Conservation (phyloP, 352 stramenopile species). For the Pythium oligandrum region DNA sequence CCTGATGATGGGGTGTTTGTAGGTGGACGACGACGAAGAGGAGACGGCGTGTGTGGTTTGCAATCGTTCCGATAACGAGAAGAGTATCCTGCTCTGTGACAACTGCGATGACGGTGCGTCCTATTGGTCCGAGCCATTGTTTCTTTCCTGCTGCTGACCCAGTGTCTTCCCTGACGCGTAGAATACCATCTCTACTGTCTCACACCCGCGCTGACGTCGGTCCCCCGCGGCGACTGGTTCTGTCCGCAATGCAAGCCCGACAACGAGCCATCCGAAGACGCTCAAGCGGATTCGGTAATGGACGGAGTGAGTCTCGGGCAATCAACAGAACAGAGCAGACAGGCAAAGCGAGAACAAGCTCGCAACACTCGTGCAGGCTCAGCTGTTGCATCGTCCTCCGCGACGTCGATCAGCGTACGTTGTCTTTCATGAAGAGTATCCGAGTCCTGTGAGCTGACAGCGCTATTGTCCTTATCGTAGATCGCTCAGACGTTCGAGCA, state of each 20-base stretch:
- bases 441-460: neutral
- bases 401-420: slow-evolving; percentile 14
- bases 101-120: slow-evolving; percentile 32
- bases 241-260: slow-evolving; percentile 34
- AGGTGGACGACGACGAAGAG: slow-evolving; percentile 14
- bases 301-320: no score
- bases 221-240: slow-evolving; percentile 53
- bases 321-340: no score
- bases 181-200: slow-evolving; percentile 68
- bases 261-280: neutral
- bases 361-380: no score
- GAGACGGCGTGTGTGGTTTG: slow-evolving; percentile 40
- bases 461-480: slow-evolving; percentile 14
- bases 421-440: neutral
- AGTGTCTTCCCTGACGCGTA: neutral
- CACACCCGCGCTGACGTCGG: slow-evolving; percentile 29
- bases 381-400: neutral
- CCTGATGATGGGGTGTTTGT: neutral
- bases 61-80: slow-evolving; percentile 29
- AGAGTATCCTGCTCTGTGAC: slow-evolving; percentile 50
- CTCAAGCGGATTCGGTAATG: neutral
- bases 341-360: no score
- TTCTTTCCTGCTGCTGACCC: slow-evolving; percentile 1
- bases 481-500: slow-evolving; percentile 36
- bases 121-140: neutral